Conservation (phyloP, 192 early-diverging fungal species). For the Podila clonocystis region DNA sequence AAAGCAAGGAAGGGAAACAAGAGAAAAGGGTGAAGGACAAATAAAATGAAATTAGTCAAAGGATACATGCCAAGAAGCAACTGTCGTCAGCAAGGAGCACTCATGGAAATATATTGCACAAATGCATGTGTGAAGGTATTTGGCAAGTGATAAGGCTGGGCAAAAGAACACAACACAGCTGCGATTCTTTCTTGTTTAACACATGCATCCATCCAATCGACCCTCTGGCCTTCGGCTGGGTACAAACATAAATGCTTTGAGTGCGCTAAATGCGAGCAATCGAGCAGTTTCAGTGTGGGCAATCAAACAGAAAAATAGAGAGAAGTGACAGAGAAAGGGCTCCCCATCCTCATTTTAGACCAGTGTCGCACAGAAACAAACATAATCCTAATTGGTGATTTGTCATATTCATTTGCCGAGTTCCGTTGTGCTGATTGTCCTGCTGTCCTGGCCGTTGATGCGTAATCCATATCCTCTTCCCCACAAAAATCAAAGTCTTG, state of each 20-base stretch:
- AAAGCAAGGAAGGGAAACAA: background rate
- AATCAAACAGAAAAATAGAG: background rate
- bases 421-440: background rate
- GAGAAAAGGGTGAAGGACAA: background rate
- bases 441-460: background rate
- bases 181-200: no score
- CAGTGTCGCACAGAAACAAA: conserved; percentile 1
- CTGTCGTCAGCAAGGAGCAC: background rate
- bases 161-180: no score
- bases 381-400: conserved; percentile 19
- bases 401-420: conserved; percentile 30
- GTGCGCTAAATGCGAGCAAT: background rate
- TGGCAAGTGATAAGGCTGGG: background rate
- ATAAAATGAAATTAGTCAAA: background rate
- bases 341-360: background rate
- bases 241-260: background rate
- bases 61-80: background rate
- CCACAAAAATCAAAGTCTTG: background rate
- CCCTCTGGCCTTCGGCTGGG: no score
- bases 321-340: background rate
- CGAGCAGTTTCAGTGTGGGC: no score
- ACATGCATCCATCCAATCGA: no score
- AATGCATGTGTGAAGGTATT: background rate
- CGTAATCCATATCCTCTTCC: background rate
- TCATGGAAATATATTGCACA: background rate